phyloP scores from a whole-genome alignment of 2,329 filamentous ascomycete genomes.

The Paecilomyces fulvus region DNA sequence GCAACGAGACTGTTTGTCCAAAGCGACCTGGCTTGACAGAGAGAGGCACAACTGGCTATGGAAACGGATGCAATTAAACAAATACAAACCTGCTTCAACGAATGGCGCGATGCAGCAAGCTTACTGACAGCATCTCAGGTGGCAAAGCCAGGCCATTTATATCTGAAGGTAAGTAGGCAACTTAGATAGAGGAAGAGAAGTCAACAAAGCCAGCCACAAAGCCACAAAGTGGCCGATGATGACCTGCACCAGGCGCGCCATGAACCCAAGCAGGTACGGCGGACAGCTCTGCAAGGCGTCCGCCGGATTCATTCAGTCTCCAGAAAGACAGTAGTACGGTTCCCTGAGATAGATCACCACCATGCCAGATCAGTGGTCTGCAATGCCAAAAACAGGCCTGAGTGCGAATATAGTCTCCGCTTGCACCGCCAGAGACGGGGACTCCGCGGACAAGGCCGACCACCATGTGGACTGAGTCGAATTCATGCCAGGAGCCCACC shows the following conservation, averaged over 20 bases:
- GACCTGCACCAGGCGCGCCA: not conserved
- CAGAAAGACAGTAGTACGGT: not conserved
- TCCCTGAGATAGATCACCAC: slow-evolving; percentile 1
- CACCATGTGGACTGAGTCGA: not conserved
- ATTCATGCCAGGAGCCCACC: not conserved
- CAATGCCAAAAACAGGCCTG: not conserved
- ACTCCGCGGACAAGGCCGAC: slow-evolving; percentile 9
- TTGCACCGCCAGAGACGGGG: slow-evolving; percentile 1
- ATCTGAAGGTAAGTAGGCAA: not conserved
- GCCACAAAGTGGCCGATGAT: not conserved
- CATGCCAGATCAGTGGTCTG: slow-evolving; percentile 4
- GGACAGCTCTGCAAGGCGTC: slow-evolving; percentile 4
- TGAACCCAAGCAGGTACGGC: slow-evolving; percentile 1
- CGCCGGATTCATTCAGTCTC: not conserved
- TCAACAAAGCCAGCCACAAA: not conserved
- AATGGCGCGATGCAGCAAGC: not conserved
- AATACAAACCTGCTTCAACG: not conserved
- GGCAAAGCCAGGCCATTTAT: not conserved
- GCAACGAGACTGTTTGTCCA: not conserved
- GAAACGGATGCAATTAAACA: not conserved
- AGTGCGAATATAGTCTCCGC: not conserved
- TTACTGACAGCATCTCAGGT: not conserved
- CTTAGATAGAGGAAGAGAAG: not conserved
- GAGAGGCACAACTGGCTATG: not conserved
- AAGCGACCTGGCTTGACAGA: not conserved